Evolutionary conservation across 1,284 basidiomycete genomes (phyloP).

Genomic region (Trametes versicolor): DNA sequence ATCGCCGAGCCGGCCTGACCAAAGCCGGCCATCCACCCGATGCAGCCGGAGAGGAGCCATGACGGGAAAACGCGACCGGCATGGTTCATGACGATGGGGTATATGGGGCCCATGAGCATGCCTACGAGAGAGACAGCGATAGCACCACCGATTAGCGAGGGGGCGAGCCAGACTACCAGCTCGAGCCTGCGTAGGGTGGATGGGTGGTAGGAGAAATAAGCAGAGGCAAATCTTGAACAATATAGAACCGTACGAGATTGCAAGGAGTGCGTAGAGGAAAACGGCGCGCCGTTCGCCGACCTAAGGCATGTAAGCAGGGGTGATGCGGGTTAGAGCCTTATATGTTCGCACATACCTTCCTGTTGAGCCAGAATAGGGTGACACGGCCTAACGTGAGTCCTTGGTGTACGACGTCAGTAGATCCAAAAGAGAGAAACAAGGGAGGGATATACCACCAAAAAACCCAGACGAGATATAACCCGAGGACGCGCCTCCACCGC

Average conservation of each 20-base stretch:
- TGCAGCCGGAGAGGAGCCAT: conserved; percentile 61
- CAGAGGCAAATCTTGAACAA: too few species aligned
- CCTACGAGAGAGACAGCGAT: conserved; percentile 65
- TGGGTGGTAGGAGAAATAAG: too few species aligned
- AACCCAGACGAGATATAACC: conserved; percentile 63
- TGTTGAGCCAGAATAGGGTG: conserved; percentile 59
- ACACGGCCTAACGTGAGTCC: conserved; percentile 57
- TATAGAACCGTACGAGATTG: conserved; percentile 44
- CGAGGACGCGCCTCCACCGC: conserved; percentile 56
- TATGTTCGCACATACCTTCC: conserved; percentile 46
- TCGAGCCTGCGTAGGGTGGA: conserved; percentile 52
- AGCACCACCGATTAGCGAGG: conserved; percentile 61
- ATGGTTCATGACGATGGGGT: conserved; percentile 64
- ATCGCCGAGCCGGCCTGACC: conserved; percentile 64
- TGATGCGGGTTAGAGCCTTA: background rate
- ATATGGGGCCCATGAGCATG: conserved; percentile 60
- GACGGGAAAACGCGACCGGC: conserved; percentile 58
- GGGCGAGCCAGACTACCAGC: conserved; percentile 69
- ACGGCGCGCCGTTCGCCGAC: conserved; percentile 55
- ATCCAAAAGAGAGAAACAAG: background rate
- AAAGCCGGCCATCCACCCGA: conserved; percentile 67
- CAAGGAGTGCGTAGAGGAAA: conserved; percentile 48
- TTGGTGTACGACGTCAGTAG: conserved; percentile 12
- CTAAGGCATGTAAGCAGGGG: conserved; percentile 28
- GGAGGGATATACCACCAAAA: conserved; percentile 52